A percentile compares a stretch with the other conserved stretches of the same genome.
phyloP scores from a whole-genome alignment of 1,284 basidiomycete genomes.

The Papiliotrema flavescens region DNA sequence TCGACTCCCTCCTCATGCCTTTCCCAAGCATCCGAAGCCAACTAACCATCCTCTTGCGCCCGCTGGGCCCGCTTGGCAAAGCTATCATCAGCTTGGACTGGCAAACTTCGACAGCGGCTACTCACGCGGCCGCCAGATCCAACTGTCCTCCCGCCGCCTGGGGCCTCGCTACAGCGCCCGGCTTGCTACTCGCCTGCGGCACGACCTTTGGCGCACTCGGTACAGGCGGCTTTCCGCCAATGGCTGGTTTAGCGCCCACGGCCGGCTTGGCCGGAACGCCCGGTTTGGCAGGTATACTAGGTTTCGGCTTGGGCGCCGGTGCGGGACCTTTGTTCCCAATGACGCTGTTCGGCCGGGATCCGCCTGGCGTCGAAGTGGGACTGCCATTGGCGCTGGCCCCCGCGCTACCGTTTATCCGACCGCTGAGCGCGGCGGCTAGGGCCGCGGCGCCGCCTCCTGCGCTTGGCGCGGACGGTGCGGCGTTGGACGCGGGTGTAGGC shows the following conservation, averaged over 20 bases:
- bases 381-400: constrained; percentile 31
- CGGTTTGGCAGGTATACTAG: constrained; percentile 51
- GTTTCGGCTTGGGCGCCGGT: constrained; percentile 50
- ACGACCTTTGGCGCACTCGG: constrained; percentile 35
- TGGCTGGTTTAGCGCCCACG: constrained; percentile 24
- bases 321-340: constrained; percentile 41
- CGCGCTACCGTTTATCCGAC: constrained; percentile 7
- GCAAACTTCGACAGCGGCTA: not conserved
- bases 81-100: not conserved
- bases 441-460: constrained; percentile 58
- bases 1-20: too few species aligned
- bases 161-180: constrained; percentile 47
- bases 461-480: constrained; percentile 50
- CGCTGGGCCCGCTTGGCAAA: not conserved
- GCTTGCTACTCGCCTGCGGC: constrained; percentile 20
- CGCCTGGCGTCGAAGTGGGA: constrained; percentile 53
- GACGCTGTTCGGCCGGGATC: constrained; percentile 55
- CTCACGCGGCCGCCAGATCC: constrained; percentile 67
- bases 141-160: constrained; percentile 61
- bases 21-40: not conserved
- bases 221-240: constrained; percentile 33
- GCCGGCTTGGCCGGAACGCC: constrained; percentile 14
- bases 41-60: constrained; percentile 4
- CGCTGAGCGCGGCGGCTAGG: constrained; percentile 34
- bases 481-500: constrained; percentile 49